A percentile compares a stretch with the other conserved stretches of the same genome.
Evolutionary conservation across 352 stramenopile species (phyloP).

Genomic region (Thalassiosira exigua): DNA sequence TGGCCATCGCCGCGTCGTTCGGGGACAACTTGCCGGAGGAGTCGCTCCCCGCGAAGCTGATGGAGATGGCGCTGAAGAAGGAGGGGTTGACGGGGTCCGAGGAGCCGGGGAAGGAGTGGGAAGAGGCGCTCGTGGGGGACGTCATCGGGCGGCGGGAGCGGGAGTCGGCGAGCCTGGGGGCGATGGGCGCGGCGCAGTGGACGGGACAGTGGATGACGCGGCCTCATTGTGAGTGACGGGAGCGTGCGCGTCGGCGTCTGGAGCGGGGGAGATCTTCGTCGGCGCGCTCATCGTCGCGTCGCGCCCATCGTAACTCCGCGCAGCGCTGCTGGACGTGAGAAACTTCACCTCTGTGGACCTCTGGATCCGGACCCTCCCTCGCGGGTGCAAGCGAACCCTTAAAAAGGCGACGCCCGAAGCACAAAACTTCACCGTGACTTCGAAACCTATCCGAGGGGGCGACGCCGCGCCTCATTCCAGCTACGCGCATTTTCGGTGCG

Average conservation of each 20-base stretch:
- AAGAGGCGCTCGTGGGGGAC: constrained; percentile 66
- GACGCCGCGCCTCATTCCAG: constrained; percentile 70
- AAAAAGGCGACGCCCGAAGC: constrained; percentile 50
- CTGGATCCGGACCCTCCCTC: constrained; percentile 67
- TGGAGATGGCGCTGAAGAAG: constrained; percentile 60
- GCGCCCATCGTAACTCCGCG: constrained; percentile 35
- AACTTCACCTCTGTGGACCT: constrained; percentile 71
- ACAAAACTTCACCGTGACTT: constrained; percentile 74
- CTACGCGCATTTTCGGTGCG: constrained; percentile 76
- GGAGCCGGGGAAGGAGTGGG: constrained; percentile 41
- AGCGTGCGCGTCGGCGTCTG: too few species aligned
- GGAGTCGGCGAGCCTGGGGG: constrained; percentile 66
- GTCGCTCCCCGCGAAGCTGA: constrained; percentile 54
- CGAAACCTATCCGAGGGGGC: constrained; percentile 63
- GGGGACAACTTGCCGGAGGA: constrained; percentile 60
- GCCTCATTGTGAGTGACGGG: too few species aligned
- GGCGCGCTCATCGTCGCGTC: too few species aligned
- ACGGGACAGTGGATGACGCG: constrained; percentile 70
- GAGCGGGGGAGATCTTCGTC: too few species aligned
- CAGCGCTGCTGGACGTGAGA: constrained; percentile 65
- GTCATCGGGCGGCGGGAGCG: constrained; percentile 55
- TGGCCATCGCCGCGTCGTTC: constrained; percentile 76
- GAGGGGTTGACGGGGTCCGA: constrained; percentile 24
- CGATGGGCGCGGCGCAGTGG: constrained; percentile 79
- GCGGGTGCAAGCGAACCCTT: constrained; percentile 68